Percentiles rank a stretch among this genome's conserved stretches.
Conservation (phyloP, 805 yeast genomes). For the Yarrowia hollandica region DNA sequence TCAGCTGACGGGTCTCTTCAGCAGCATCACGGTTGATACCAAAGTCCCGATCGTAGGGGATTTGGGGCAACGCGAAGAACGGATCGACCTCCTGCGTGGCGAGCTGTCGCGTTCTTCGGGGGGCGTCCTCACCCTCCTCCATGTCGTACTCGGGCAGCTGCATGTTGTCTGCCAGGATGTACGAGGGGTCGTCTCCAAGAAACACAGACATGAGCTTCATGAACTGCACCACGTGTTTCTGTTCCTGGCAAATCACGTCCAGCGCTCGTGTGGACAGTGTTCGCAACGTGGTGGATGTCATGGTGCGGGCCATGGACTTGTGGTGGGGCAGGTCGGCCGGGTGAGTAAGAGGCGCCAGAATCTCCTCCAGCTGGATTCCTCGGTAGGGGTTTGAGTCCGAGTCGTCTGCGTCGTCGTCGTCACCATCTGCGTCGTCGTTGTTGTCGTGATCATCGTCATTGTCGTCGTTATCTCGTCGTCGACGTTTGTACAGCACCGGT, state of each 20-base stretch:
- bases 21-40: constrained; percentile 58
- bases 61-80: constrained; percentile 64
- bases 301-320: constrained; percentile 67
- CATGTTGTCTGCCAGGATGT: constrained; percentile 61
- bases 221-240: constrained; percentile 67
- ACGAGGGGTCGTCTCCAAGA: constrained; percentile 82
- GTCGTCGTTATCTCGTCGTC: constrained; percentile 35
- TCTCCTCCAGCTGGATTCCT: constrained; percentile 54
- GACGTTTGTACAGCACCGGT: constrained; percentile 37
- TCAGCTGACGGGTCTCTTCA: constrained; percentile 68
- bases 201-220: constrained; percentile 73
- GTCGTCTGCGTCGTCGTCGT: constrained; percentile 32
- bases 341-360: constrained; percentile 75
- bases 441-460: constrained; percentile 19
- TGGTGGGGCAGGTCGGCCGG: constrained; percentile 77
- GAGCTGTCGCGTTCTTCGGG: constrained; percentile 37
- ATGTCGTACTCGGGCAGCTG: constrained; percentile 61
- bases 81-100: constrained; percentile 51
- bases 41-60: constrained; percentile 49
- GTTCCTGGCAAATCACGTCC: constrained; percentile 78
- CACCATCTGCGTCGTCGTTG: constrained; percentile 40
- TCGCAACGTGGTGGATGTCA: constrained; percentile 54
- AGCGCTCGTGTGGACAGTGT: constrained; percentile 71
- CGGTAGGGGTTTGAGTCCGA: constrained; percentile 48
- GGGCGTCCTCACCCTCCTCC: constrained; percentile 26